Base-by-base conservation (phyloP, 495 filamentous ascomycete genomes). In the Sphaerosporella brunnea region DNA sequence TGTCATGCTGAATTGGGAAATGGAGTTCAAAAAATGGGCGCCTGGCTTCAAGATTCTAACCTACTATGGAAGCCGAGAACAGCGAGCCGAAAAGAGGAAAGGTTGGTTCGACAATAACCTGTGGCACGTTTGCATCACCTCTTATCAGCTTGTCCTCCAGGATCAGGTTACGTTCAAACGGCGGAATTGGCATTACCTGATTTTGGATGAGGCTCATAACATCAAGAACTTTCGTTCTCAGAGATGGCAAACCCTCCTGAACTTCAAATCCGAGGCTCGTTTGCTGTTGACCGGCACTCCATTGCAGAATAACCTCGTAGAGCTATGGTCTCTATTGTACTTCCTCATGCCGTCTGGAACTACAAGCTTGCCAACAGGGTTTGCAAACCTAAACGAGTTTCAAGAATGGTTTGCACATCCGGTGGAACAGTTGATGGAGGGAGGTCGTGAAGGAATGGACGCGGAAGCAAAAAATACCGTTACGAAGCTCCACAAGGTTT, bases 1-100 rank as follows among this genome's bases (percentile, higher is more conserved):
- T 64, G 92, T 99, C 23, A 94, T 99, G 71, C 76, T 99, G 44
- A 99, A 99, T 61, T 99, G 92, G 92, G 92, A 96, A 62, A 95
- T 94, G 80, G 92, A 99, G 63, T 99, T 99, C 71, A 96, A 96
- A 59, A 96, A 96, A 63, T 99, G 86, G 78, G 86, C 84, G 41
- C 92, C 92, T 10, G 92, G 92, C 1, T 99, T 99, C 72, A 96
- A 94, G 60, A 87, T 96, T 50, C 75, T 96, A 52, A 87, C 86
- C 1, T 99, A 99, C 67, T 96, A 96, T 60, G 92, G 92, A 11
- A 82, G 75, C 34, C 77, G 81, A 56, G 90, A 96, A 51, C 88
- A 96, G 66, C 80, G 92, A 16, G 84, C 82, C 61, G 71, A 75
- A 55, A 94, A 94, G 65, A 79, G 92, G 35, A 75, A 78, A 54